phyloP scores from a whole-genome alignment of 495 filamentous ascomycete species.

The Neurospora sp. region DNA sequence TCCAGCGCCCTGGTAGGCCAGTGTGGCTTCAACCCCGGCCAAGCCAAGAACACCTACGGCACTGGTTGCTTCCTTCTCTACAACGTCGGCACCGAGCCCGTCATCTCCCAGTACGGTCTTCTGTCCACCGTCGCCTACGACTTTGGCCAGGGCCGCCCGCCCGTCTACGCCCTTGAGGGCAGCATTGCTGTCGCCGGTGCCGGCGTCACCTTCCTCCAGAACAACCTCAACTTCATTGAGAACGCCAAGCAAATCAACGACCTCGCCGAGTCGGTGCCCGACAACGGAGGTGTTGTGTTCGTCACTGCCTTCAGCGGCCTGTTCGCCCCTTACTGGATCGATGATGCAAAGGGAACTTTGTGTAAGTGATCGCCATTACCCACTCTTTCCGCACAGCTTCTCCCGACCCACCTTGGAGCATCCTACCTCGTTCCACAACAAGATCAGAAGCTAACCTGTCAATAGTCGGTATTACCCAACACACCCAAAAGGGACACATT shows the following conservation, averaged over 20 bases:
- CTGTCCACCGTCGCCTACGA: conserved; percentile 82
- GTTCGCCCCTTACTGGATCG: conserved; percentile 98
- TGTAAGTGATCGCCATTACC: conserved; percentile 41
- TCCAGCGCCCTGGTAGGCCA: conserved; percentile 89
- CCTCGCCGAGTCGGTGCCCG: conserved; percentile 69
- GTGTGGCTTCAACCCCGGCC: conserved; percentile 75
- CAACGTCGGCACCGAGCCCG: conserved; percentile 83
- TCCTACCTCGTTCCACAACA: neutral
- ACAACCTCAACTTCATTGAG: conserved; percentile 78
- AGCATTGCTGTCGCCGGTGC: conserved; percentile 86
- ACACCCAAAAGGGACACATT: conserved; percentile 83
- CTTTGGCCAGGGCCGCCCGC: conserved; percentile 62
- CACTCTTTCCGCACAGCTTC: neutral
- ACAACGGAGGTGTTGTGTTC: conserved; percentile 87
- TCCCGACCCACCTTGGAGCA: neutral
- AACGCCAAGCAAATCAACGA: conserved; percentile 73
- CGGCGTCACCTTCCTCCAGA: conserved; percentile 81
- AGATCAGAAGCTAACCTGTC: neutral
- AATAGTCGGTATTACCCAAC: conserved; percentile 77
- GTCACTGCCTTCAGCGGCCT: conserved; percentile 94
- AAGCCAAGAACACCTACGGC: conserved; percentile 93
- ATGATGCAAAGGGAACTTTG: conserved; percentile 85
- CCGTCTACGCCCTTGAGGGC: conserved; percentile 86
- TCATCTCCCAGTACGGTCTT: conserved; percentile 82
- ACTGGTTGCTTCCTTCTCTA: conserved; percentile 94